Conservation (phyloP, 1,284 basidiomycete species). For the Trichosporon sp. region DNA sequence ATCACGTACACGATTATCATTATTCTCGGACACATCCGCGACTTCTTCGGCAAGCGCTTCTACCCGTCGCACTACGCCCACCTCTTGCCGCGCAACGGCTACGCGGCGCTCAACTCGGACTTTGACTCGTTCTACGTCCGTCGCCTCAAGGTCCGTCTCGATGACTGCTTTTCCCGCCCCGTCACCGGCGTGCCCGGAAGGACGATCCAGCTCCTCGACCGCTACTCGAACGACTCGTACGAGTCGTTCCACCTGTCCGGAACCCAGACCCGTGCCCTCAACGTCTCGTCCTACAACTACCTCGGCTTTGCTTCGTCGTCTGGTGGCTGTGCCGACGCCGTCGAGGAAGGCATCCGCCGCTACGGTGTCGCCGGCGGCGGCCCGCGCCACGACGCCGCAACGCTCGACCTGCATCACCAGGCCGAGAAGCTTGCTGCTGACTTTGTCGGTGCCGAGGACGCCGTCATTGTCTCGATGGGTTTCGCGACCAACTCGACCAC, state of each 20-base stretch:
- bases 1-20: constrained; percentile 85
- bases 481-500: constrained; percentile 97
- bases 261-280: constrained; percentile 78
- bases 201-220: constrained; percentile 82
- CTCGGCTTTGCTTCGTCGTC: constrained; percentile 94
- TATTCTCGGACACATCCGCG: constrained; percentile 82
- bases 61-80: constrained; percentile 69
- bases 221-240: constrained; percentile 77
- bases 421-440: constrained; percentile 83
- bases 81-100: constrained; percentile 76
- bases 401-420: constrained; percentile 74
- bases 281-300: constrained; percentile 99
- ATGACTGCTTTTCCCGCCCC: constrained; percentile 92
- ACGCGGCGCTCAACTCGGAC: constrained; percentile 94
- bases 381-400: constrained; percentile 74
- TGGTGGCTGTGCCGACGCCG: constrained; percentile 89
- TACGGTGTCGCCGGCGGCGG: constrained; percentile 79
- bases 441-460: constrained; percentile 84
- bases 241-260: constrained; percentile 74
- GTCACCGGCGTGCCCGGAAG: constrained; percentile 93
- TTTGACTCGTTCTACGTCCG: constrained; percentile 99
- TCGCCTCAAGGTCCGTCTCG: constrained; percentile 86
- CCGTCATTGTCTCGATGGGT: constrained; percentile 90
- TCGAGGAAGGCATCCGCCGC: constrained; percentile 70
- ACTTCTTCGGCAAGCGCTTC: constrained; percentile 89